Evolutionary conservation across 176 grass and related monocot species (phyloP), one percentile per base, ranked within the genome.

Genomic region (Musa troglodytarum): DNA sequence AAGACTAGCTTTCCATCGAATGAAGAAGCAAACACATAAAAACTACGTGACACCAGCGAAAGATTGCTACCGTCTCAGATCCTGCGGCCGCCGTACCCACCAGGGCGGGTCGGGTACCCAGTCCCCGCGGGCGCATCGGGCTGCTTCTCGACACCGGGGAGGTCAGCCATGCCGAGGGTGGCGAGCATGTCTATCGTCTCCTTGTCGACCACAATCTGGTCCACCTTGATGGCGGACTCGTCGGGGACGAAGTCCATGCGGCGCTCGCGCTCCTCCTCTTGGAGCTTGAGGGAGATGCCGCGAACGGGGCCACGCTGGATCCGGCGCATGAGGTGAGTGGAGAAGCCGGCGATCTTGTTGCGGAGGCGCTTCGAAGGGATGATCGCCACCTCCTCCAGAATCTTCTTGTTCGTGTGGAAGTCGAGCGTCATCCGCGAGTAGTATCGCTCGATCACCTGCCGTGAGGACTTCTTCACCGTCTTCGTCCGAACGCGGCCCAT

Each of bases 401-500:
- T 86, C 84, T 96, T 96, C 80, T 96, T 96, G 92, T 96, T 96
- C 8, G 74, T 92, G 86, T 96, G 92, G 86, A 96, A 96, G 64
- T 96, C 92, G 0, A 96, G 84, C 21, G 92, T 96, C 92, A 96
- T 96, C 8, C 92, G 84, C 1, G 89, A 92, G 61, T 96, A 96
- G 80, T 96, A 96, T 65, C 86, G 87, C 84, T 96, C 92, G 55
- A 96, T 96, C 11, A 96, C 92, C 84, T 96, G 92, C 65, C 89
- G 74, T 4, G 92, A 96, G 51, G 92, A 92, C 70, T 96, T 96
- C 86, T 96, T 96, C 74, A 96, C 92, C 23, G 92, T 96, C 89
- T 96, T 96, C 19, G 92, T 96, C 58, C 92, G 86, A 50, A 96
- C 92, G 69, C 89, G 92, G 50, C 92, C 92, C 92, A 96, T 96